These are phyloP conservation scores for Claviceps sp. DNA, from an alignment of 2,329 filamentous ascomycete genomes.

Conservation along the genomic window DNA sequence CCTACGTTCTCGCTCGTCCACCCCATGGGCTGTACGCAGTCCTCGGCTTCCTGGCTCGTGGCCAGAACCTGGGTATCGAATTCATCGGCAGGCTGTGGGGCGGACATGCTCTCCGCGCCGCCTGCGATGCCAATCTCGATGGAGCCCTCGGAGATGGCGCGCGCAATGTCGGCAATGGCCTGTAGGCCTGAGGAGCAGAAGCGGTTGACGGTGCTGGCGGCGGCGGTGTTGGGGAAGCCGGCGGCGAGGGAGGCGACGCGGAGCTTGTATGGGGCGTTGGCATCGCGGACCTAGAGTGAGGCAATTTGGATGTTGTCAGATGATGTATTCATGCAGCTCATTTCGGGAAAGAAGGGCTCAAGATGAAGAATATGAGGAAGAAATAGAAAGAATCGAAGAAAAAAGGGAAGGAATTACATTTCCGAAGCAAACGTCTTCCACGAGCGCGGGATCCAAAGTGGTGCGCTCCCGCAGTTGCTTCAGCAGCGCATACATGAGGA, in stretches of 20 bases:
- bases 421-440: slow-evolving; percentile 84
- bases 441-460: slow-evolving; percentile 63
- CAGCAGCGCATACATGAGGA: slow-evolving; percentile 68
- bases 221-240: slow-evolving; percentile 82
- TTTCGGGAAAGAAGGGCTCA: too few species aligned
- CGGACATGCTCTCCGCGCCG: slow-evolving; percentile 80
- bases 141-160: slow-evolving; percentile 64
- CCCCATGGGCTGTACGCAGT: slow-evolving; percentile 93
- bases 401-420: slow-evolving; percentile 45
- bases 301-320: background rate
- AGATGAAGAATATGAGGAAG: background rate
- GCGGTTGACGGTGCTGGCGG: slow-evolving; percentile 73
- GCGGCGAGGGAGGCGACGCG: slow-evolving; percentile 82
- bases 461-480: slow-evolving; percentile 61
- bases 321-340: too few species aligned
- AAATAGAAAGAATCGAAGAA: too few species aligned
- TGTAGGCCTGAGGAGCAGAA: slow-evolving; percentile 97
- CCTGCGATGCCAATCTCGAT: slow-evolving; percentile 83
- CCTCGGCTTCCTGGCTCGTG: slow-evolving; percentile 60
- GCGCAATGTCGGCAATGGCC: slow-evolving; percentile 86
- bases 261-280: slow-evolving; percentile 78
- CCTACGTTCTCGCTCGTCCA: slow-evolving; percentile 96
- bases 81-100: slow-evolving; percentile 51
- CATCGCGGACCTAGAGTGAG: slow-evolving; percentile 56
- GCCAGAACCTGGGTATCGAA: slow-evolving; percentile 65